Evolutionary conservation across 1,284 basidiomycete genomes (phyloP).

Genomic region (Malassezia japonica): DNA sequence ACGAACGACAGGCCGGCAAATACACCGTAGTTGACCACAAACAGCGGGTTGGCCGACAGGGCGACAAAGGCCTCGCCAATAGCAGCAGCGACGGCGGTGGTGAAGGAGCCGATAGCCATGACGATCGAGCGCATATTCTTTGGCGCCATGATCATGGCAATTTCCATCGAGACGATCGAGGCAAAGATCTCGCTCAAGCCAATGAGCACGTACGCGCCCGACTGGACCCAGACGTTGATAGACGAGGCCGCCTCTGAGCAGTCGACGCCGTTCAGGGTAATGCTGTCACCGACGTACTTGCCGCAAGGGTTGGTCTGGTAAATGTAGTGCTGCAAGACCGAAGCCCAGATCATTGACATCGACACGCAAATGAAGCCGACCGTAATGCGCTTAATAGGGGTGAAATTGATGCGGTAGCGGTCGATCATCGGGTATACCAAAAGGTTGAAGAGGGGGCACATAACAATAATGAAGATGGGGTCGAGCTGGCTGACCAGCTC

Average conservation of each 20-base stretch:
- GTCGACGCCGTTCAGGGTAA: constrained; percentile 14
- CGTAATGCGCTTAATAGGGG: constrained; percentile 56
- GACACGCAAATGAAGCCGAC: constrained; percentile 57
- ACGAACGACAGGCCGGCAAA: constrained; percentile 54
- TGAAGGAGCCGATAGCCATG: constrained; percentile 57
- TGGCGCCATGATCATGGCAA: constrained; percentile 66
- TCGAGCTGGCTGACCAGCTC: constrained; percentile 71
- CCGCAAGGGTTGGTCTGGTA: constrained; percentile 55
- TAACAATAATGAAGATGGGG: constrained; percentile 55
- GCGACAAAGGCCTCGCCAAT: constrained; percentile 56
- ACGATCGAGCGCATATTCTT: constrained; percentile 50
- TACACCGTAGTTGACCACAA: constrained; percentile 54
- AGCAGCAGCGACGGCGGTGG: constrained; percentile 54
- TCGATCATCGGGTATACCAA: constrained; percentile 65
- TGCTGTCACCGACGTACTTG: constrained; percentile 48
- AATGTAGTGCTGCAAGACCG: constrained; percentile 57
- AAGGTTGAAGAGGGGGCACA: constrained; percentile 51
- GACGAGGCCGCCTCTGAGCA: constrained; percentile 14
- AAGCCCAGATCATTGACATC: constrained; percentile 57
- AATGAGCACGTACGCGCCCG: constrained; percentile 51
- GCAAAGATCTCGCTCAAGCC: constrained; percentile 62
- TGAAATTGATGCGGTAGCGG: constrained; percentile 59
- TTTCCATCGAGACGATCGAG: constrained; percentile 68
- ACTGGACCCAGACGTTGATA: constrained; percentile 49
- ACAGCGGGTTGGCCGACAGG: constrained; percentile 53